Evolutionary conservation across 805 yeast species (phyloP), one percentile per base, ranked within the genome.

Genomic region (Candida saitoana): DNA sequence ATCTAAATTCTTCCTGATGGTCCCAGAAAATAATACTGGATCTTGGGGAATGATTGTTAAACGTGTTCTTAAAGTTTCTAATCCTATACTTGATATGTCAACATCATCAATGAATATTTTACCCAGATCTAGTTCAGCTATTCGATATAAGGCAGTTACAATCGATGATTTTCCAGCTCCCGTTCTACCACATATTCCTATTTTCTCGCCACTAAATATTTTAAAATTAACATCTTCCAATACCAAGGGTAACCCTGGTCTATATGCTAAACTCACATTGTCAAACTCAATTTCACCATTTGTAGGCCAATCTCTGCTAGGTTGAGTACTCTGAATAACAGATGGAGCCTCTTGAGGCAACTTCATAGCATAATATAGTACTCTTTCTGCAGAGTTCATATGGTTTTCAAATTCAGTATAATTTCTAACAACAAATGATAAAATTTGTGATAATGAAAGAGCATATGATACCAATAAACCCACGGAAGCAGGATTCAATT

Each of bases 11-110:
- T 76, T 72, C 55, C 95, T 67, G 38, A 87, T 76, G 0, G 89
- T 75, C 15, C 96, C 96, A 49, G 80, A 79, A 69, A 88, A 87
- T 43, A 87, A 63, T 0, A 85, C 89, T 1, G 96, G 95, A 52
- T 87, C 96, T 60, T 88, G 96, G 2, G 96, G 96, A 57, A 87
- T 87, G 47, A 87, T 87, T 2, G 90, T 76, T 22, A 87, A 69
- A 47, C 76, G 77, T 12, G 85, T 76, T 50, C 96, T 71, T 55
- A 88, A 70, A 47, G 81, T 84, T 43, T 67, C 65, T 31, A 87
- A 69, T 0, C 95, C 96, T 44, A 87, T 58, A 5, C 65, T 62
- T 2, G 79, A 60, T 41, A 82, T 82, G 54, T 86, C 80, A 25
- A 83, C 56, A 3, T 80, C 91, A 62, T 88, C 96, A 52, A 87